Conservation (phyloP, 2,329 filamentous ascomycete species). For the Daldinia sp. region DNA sequence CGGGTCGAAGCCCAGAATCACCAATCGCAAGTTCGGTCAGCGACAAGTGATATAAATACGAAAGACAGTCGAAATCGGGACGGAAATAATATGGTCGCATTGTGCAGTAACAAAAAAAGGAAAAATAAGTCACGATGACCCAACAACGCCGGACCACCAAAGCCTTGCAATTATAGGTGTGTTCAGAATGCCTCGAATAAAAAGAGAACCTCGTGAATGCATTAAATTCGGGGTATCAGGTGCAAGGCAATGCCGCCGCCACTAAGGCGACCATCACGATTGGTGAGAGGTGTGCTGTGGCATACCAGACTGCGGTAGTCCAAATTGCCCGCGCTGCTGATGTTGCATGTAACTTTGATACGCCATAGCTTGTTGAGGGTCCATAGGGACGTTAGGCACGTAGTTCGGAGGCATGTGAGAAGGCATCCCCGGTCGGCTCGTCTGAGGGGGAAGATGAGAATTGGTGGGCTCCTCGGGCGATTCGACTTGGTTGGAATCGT, state of each 20-base stretch:
- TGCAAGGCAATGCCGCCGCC: conserved; percentile 52
- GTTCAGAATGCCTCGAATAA: conserved; percentile 52
- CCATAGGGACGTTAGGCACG: conserved; percentile 74
- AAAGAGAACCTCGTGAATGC: conserved; percentile 60
- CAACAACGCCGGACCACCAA: conserved; percentile 60
- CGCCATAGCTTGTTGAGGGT: conserved; percentile 81
- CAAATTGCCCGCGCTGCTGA: conserved; percentile 75
- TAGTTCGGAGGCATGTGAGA: conserved; percentile 73
- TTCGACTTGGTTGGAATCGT: conserved; percentile 81
- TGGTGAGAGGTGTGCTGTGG: conserved; percentile 86
- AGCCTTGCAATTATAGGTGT: conserved; percentile 57
- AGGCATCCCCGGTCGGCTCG: conserved; percentile 73
- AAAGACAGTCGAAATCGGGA: conserved; percentile 46
- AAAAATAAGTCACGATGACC: conserved; percentile 49
- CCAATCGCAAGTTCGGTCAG: conserved; percentile 24
- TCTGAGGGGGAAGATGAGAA: conserved; percentile 78
- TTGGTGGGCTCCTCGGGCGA: conserved; percentile 90
- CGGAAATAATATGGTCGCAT: conserved; percentile 44
- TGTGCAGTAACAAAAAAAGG: conserved; percentile 39
- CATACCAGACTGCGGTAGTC: conserved; percentile 83
- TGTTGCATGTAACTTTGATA: conserved; percentile 88
- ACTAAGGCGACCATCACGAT: conserved; percentile 64
- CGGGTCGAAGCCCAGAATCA: conserved; percentile 21
- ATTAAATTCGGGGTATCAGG: conserved; percentile 72
- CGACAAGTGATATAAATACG: conserved; percentile 42